These are phyloP conservation scores for Pelargonium myrrhifolium DNA, from an alignment of 441 rosid genomes.

Conservation along the genomic window DNA sequence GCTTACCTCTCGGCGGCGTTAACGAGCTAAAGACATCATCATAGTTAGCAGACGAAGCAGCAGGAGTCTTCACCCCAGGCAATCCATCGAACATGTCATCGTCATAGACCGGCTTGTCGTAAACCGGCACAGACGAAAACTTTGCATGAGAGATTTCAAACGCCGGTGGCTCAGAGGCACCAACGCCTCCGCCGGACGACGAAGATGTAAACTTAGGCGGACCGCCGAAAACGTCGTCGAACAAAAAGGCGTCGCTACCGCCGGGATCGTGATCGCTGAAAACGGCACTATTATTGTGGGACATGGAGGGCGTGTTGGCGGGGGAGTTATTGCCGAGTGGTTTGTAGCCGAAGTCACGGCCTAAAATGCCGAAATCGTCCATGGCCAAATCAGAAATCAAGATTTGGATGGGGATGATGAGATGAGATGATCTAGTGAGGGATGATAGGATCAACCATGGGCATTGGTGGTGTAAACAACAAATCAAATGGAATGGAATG, in stretches of 20 bases:
- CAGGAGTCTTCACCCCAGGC: constrained; percentile 54
- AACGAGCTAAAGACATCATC: constrained; percentile 44
- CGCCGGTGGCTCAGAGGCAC: constrained; percentile 22
- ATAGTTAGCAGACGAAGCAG: constrained; percentile 31
- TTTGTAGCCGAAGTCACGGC: constrained; percentile 65
- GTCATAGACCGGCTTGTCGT: constrained; percentile 73
- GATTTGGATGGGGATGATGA: too few relatives aligned
- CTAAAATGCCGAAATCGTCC: constrained; percentile 66
- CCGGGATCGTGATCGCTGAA: constrained; percentile 44
- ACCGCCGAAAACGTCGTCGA: constrained; percentile 49
- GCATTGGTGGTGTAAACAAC: too few relatives aligned
- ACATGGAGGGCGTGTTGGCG: constrained; percentile 25
- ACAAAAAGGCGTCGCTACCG: constrained; percentile 27
- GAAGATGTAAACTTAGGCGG: constrained; percentile 36
- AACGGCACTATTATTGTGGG: constrained; percentile 31
- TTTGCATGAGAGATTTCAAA: constrained; percentile 25
- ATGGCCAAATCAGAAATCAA: constrained; percentile 16
- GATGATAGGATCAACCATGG: too few relatives aligned
- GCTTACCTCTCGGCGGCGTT: constrained; percentile 23
- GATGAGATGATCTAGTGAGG: too few relatives aligned
- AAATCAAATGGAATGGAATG: too few relatives aligned
- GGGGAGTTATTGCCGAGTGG: constrained; percentile 56
- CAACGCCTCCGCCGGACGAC: constrained; percentile 24
- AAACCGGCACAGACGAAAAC: constrained; percentile 48
- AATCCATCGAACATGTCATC: constrained; percentile 65